Evolutionary conservation across 2,329 filamentous ascomycete genomes (phyloP).

Genomic region (Pestalotiopsis sp.): DNA sequence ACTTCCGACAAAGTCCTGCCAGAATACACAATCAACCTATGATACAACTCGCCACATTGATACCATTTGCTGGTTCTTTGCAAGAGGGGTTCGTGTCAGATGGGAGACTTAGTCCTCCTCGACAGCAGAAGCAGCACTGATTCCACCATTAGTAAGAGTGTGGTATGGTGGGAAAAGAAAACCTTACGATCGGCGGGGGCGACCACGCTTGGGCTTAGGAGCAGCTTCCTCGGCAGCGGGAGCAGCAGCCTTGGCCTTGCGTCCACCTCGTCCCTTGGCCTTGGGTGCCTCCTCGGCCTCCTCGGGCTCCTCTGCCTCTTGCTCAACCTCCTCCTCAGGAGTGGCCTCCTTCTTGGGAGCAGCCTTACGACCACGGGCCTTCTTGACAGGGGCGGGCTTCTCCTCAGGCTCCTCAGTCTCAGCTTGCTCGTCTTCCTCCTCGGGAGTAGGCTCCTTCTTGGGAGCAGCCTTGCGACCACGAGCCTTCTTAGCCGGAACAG

Average conservation of each 20-base stretch:
- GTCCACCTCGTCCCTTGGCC: conserved; percentile 23
- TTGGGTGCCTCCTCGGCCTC: conserved; percentile 22
- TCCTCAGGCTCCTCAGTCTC: conserved; percentile 18
- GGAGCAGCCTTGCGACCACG: conserved; percentile 9
- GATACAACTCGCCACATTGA: neutral
- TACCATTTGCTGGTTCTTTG: neutral
- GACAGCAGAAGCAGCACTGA: neutral
- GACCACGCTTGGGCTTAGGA: conserved; percentile 12
- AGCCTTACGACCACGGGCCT: conserved; percentile 20
- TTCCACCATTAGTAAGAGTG: neutral
- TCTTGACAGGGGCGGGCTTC: conserved; percentile 26
- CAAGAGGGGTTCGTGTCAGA: neutral
- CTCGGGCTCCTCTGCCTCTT: conserved; percentile 18
- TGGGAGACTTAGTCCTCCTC: neutral
- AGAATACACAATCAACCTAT: neutral
- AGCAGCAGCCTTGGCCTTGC: conserved; percentile 21
- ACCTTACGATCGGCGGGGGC: conserved; percentile 12
- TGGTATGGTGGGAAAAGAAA: neutral
- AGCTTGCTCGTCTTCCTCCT: conserved; percentile 22
- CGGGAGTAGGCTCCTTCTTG: conserved; percentile 20
- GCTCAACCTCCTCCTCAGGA: conserved; percentile 20
- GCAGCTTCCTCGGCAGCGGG: neutral
- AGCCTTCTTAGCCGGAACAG: conserved; percentile 36
- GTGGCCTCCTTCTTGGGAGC: conserved; percentile 17
- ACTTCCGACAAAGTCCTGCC: neutral